Conservation (phyloP, 1,139 yeast species). For the Candida tropicalis region DNA sequence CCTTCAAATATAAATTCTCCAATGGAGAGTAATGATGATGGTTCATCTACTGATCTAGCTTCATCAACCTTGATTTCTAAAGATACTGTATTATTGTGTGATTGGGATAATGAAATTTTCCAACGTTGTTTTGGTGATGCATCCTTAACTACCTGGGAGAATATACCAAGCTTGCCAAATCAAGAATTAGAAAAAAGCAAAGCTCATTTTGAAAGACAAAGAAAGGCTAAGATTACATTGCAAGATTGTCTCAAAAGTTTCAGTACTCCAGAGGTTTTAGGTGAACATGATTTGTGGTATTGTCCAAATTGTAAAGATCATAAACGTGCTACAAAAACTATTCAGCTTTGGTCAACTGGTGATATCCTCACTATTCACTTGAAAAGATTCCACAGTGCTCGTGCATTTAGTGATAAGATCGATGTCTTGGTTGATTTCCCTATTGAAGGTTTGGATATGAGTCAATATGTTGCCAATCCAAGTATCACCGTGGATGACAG, state of each 20-base stretch:
- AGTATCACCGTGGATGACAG: conserved; percentile 32
- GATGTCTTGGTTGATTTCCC: conserved; percentile 88
- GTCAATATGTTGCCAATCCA: conserved; percentile 50
- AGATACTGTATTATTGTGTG: conserved; percentile 64
- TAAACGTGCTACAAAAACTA: conserved; percentile 86
- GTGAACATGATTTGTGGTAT: conserved; percentile 92
- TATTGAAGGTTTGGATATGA: conserved; percentile 76
- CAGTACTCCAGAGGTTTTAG: conserved; percentile 80
- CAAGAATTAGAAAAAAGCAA: conserved; percentile 53
- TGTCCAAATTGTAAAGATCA: conserved; percentile 90
- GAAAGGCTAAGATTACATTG: conserved; percentile 59
- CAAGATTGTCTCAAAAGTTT: conserved; percentile 77
- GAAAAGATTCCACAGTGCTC: conserved; percentile 84
- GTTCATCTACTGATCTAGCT: conserved; percentile 10
- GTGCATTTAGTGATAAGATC: conserved; percentile 88
- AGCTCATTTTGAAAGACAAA: conserved; percentile 37
- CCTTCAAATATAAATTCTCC: conserved; percentile 30
- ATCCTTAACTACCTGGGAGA: conserved; percentile 55
- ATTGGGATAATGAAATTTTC: conserved; percentile 60
- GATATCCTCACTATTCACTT: conserved; percentile 88
- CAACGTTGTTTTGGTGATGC: conserved; percentile 52
- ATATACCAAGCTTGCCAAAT: conserved; percentile 52
- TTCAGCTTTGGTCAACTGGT: conserved; percentile 90
- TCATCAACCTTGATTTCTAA: conserved; percentile 22
- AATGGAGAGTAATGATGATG: conserved; percentile 15